A percentile compares a stretch with the other conserved stretches of the same genome.
phyloP scores from a whole-genome alignment of 805 yeast genomes.

The Starmerella cellae region DNA sequence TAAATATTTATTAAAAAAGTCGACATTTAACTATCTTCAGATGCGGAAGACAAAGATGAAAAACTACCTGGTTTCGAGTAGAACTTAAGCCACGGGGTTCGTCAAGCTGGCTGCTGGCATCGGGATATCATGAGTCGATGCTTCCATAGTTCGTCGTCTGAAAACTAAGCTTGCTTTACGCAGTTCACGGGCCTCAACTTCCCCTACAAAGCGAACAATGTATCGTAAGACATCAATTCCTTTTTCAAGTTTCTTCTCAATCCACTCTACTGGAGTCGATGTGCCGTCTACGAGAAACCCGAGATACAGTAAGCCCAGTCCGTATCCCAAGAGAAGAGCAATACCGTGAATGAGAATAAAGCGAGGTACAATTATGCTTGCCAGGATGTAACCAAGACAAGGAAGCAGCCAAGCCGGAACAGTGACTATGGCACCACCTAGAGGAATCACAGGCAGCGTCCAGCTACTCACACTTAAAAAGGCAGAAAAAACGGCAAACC shows the following conservation, averaged over 20 bases:
- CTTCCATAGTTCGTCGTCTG: conserved; percentile 1
- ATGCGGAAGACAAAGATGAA: no score
- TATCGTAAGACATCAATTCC: conserved; percentile 43
- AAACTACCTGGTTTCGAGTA: no score
- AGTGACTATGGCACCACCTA: conserved; percentile 15
- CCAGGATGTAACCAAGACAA: neutral
- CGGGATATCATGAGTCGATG: conserved; percentile 8
- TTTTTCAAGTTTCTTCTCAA: conserved; percentile 42
- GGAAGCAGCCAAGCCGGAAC: conserved; percentile 13
- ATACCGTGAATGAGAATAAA: conserved; percentile 53
- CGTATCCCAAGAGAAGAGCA: conserved; percentile 54
- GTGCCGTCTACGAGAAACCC: conserved; percentile 48
- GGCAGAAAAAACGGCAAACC: conserved; percentile 24
- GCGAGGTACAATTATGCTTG: neutral
- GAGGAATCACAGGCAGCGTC: conserved; percentile 37
- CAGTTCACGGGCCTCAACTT: conserved; percentile 41
- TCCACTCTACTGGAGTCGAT: conserved; percentile 41
- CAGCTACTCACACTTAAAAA: conserved; percentile 13
- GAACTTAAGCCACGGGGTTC: neutral
- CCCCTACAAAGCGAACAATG: conserved; percentile 44
- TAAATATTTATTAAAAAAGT: no score
- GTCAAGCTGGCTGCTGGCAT: conserved; percentile 8
- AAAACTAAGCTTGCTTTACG: conserved; percentile 21
- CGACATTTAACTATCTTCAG: no score
- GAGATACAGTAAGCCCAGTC: conserved; percentile 41